Evolutionary conservation across 768 basidiomycete species (phyloP).

Genomic region (Tubosaeta sp.): DNA sequence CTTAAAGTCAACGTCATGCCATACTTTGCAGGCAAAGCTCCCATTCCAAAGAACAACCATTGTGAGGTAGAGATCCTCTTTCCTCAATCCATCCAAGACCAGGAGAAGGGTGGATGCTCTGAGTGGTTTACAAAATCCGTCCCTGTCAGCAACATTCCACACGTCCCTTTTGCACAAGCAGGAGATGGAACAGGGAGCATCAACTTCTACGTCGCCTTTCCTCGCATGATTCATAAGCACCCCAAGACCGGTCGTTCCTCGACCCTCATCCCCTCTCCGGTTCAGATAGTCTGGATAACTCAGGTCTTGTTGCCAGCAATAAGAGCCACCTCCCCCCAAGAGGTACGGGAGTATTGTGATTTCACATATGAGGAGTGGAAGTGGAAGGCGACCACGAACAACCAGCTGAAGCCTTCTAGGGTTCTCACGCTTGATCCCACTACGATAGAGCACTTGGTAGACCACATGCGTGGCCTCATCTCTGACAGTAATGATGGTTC

Average conservation of each 20-base stretch:
- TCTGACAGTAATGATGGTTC: neutral
- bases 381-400: constrained; percentile 8
- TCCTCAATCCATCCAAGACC: neutral
- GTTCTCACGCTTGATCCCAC: constrained; percentile 1
- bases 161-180: constrained; percentile 1
- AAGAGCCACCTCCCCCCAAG: neutral
- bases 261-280: neutral
- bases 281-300: constrained; percentile 1
- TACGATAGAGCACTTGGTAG: neutral
- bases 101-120: neutral
- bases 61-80: constrained; percentile 2
- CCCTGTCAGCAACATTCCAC: constrained; percentile 1
- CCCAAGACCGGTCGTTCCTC: neutral
- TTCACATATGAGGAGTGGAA: constrained; percentile 12
- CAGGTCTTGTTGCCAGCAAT: constrained; percentile 6
- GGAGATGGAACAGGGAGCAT: constrained; percentile 1
- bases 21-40: neutral
- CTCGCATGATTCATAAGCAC: constrained; percentile 5
- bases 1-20: constrained; percentile 3
- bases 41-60: constrained; percentile 5
- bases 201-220: constrained; percentile 6
- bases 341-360: constrained; percentile 3
- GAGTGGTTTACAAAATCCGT: constrained; percentile 4
- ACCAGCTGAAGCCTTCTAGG: constrained; percentile 1
- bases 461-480: neutral